These are phyloP conservation scores for Rhizophora apiculata DNA, from an alignment of 345 rosid genomes.

Conservation along the genomic window DNA sequence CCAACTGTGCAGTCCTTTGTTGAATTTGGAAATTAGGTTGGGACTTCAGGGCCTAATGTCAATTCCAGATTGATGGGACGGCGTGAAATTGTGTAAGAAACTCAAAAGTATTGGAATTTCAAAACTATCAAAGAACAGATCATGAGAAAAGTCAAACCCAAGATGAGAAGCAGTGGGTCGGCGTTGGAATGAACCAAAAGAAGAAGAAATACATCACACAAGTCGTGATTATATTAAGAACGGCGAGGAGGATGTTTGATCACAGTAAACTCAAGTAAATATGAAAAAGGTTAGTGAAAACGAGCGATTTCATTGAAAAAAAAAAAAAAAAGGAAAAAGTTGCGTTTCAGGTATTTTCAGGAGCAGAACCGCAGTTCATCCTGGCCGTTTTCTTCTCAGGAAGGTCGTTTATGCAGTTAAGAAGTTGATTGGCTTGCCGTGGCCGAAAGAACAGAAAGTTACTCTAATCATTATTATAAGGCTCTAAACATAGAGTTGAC, in stretches of 20 bases:
- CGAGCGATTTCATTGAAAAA: not conserved
- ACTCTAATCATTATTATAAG: not conserved
- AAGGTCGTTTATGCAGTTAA: constrained; percentile 25
- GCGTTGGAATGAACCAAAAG: not conserved
- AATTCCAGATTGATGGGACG: not conserved
- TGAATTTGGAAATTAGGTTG: no score
- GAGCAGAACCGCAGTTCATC: not conserved
- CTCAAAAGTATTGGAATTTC: no score
- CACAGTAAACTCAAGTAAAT: no score
- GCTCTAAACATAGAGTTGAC: constrained; percentile 11
- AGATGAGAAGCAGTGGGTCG: not conserved
- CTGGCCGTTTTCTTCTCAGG: not conserved
- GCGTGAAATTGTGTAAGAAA: no score
- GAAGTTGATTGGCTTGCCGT: not conserved
- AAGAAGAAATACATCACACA: no score
- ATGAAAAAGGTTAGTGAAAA: not conserved
- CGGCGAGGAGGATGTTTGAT: not conserved
- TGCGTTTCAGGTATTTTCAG: not conserved
- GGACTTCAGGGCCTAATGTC: not conserved
- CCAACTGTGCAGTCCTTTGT: not conserved
- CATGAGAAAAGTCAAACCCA: no score
- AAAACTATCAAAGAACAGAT: no score
- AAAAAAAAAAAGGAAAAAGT: not conserved
- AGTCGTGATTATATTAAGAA: not conserved
- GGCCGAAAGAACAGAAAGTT: not conserved